Conservation (phyloP, 306 rosid species). For the Sicyos baderoa region DNA sequence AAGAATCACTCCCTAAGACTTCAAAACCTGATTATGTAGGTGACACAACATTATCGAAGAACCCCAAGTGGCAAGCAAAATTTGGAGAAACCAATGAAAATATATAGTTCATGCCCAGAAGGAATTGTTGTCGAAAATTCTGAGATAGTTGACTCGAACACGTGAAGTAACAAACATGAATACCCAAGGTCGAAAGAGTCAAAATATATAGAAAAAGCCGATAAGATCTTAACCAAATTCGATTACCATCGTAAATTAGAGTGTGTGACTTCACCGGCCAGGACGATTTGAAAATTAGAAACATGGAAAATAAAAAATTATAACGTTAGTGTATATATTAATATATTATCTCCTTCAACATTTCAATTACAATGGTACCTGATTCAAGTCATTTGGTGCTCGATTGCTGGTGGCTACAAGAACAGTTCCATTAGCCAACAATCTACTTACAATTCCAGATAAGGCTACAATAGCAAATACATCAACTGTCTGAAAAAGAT, state of each 20-base stretch:
- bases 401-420: slow-evolving; percentile 95
- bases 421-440: slow-evolving; percentile 79
- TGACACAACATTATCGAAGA: background rate
- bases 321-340: background rate
- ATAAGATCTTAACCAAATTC: background rate
- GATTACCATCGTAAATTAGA: background rate
- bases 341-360: slow-evolving; percentile 8
- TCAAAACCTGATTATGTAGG: background rate
- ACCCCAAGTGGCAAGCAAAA: background rate
- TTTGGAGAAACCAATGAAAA: background rate
- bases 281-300: background rate
- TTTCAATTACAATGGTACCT: slow-evolving; percentile 35
- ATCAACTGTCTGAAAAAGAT: slow-evolving; percentile 92
- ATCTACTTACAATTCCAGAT: slow-evolving; percentile 95
- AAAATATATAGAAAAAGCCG: background rate
- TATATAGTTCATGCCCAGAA: background rate
- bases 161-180: background rate
- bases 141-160: background rate
- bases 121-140: background rate
- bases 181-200: background rate
- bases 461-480: slow-evolving; percentile 98
- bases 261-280: background rate
- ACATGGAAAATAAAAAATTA: background rate
- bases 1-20: background rate
- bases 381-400: slow-evolving; percentile 78